Evolutionary conservation across 768 basidiomycete genomes (phyloP), one percentile per base, ranked within the genome.

Genomic region (Leccinum olivaceopallidum): DNA sequence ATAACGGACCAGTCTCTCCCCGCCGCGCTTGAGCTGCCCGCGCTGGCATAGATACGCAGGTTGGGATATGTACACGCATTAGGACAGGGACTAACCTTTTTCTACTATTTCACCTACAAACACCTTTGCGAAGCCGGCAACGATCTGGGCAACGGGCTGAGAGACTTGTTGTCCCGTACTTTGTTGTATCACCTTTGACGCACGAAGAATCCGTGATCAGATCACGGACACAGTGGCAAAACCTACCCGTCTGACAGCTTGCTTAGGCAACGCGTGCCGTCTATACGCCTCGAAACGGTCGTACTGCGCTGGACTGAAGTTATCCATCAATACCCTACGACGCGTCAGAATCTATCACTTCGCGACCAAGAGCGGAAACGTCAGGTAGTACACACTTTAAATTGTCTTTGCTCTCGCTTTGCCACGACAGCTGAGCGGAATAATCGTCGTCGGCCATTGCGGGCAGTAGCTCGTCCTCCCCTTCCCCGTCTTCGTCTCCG

Each of bases 21-120:
- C 89, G 79, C 32, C 87, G 82, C 22, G 77, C 76, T 73, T 95
- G 94, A 0, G 91, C 88, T 6, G 82, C 79, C 9, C 92, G 89
- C 22, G 92, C 94, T 94, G 59, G 37, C 14, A 20, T 13, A 32
- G 24, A 28, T 47, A 44, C 1, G 12, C 24, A 39, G 24, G 50
- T 36, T 53, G 30, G 22, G 24, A 26, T 14, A 20, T 26, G n/a
- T 8, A 26, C 24, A 18, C 5, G 3, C 10, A 34, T 4, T 10
- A 14, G 6, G n/a, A 22, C 57, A 8, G 18, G 1, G 20, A 10
- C 49, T 58, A 53, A 92, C 93, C 93, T 76, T 89, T 90, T 70
- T 95, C 94, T 18, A 95, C 83, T 6, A 96, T 90, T 72, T 95
- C 94, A 3, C 94, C 94, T 4, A 96, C 92, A 61, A 95, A 96